Base-by-base conservation (phyloP, 1,284 basidiomycete genomes). In the Ceratobasidium sp. region DNA sequence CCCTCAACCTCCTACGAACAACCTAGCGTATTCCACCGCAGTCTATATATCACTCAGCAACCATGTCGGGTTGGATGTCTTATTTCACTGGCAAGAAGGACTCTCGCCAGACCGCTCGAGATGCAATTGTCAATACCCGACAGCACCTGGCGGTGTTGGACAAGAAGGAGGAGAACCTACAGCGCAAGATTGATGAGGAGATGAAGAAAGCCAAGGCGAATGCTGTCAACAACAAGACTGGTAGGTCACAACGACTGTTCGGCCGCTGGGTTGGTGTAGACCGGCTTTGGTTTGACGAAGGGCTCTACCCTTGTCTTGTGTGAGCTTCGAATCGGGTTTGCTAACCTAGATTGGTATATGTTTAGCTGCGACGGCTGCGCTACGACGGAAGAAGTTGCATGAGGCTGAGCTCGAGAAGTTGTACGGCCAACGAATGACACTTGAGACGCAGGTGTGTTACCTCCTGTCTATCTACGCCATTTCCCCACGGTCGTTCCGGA, bases 81-180 rank as follows among this genome's bases (percentile, higher is more conserved):
- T 94, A 90, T 82, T 92, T 93, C 77, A 87, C 87, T 27, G 88
- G 87, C 52, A 84, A 87, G 74, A 87, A 87, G 77, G 91, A 95
- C 78, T 83, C 90, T 35, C 92, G 91, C 78, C 86, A 89, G 78
- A 83, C 86, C 38, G 88, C 93, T 38, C 85, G 93, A 75, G 91
- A 94, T 77, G 91, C 94, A 54, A 96, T 96, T 78, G 91, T 96
- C 71, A 84, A 82, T 35, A 83, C 96, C 74, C 86, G 94, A 75
- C 89, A 94, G 80, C 92, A 95, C 78, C 85, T 96, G 72, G 87
- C 96, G 79, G 92, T 98, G 88, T 89, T 99, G 74, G 95, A 98
- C 86, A 99, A 98, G 93, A 98, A 98, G 84, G 97, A 99, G 83
- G 96, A 98, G 80, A 85, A 93, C 80, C 83, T 98, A 73, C 90